A percentile compares a stretch with the other conserved stretches of the same genome.
These are phyloP conservation scores for Geotrichum candidum DNA, from an alignment of 1,139 yeast genomes.

Conservation along the genomic window DNA sequence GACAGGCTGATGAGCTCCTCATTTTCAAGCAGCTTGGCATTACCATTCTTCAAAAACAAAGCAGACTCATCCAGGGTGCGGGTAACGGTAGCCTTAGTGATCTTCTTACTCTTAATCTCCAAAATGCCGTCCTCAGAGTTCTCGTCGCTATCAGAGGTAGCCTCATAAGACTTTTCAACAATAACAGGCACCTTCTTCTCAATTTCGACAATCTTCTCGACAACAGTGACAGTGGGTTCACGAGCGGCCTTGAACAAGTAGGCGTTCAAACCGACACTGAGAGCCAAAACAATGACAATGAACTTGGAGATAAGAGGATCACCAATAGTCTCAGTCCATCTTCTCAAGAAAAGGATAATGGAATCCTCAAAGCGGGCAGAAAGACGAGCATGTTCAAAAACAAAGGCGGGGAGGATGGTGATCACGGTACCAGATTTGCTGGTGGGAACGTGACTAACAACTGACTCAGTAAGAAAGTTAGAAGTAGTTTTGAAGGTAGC, in stretches of 20 bases:
- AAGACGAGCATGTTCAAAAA: constrained; percentile 63
- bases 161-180: constrained; percentile 24
- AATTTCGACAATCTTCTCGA: constrained; percentile 33
- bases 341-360: constrained; percentile 47
- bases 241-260: constrained; percentile 54
- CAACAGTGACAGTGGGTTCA: constrained; percentile 29
- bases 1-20: constrained; percentile 71
- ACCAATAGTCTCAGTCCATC: constrained; percentile 65
- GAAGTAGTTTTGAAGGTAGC: constrained; percentile 23
- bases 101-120: constrained; percentile 21
- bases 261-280: constrained; percentile 74
- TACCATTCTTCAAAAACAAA: constrained; percentile 62
- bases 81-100: constrained; percentile 9
- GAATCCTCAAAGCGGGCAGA: constrained; percentile 64
- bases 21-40: constrained; percentile 57
- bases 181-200: constrained; percentile 32
- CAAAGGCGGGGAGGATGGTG: constrained; percentile 61
- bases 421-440: constrained; percentile 47
- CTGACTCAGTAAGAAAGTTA: constrained; percentile 14
- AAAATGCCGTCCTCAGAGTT: constrained; percentile 20
- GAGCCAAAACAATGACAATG: constrained; percentile 63
- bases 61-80: constrained; percentile 56
- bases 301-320: constrained; percentile 79
- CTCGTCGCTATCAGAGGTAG: constrained; percentile 21
- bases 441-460: constrained; percentile 20